phyloP scores from a whole-genome alignment of 2,329 filamentous ascomycete genomes.

The Fusarium circinatum region DNA sequence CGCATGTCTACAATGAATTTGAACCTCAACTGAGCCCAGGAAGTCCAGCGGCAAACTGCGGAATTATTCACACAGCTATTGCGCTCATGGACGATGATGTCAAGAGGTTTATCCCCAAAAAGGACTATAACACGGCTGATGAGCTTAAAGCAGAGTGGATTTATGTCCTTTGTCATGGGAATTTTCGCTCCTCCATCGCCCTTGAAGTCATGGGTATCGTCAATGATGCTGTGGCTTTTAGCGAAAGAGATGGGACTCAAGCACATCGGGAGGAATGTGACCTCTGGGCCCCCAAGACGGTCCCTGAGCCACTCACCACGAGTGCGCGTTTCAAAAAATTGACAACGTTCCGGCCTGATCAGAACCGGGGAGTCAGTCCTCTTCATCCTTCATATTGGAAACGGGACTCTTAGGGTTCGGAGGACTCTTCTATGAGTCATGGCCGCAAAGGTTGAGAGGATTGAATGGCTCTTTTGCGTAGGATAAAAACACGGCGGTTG shows the following conservation, averaged over 20 bases:
- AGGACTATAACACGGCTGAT: neutral
- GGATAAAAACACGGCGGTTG: too few relatives aligned
- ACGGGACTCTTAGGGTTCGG: neutral
- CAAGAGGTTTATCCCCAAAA: neutral
- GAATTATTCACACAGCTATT: neutral
- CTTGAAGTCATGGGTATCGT: conserved; percentile 12
- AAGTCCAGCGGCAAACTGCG: neutral
- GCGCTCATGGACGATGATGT: conserved; percentile 19
- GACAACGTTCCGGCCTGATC: neutral
- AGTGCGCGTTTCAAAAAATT: neutral
- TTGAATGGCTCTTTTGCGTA: neutral
- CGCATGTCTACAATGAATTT: conserved; percentile 8
- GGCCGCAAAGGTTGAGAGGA: neutral
- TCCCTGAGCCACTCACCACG: neutral
- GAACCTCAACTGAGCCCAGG: neutral
- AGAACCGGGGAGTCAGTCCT: neutral
- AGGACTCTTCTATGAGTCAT: neutral
- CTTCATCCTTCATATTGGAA: neutral
- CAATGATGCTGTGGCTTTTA: neutral
- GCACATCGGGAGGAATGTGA: conserved; percentile 22
- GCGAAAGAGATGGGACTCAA: neutral
- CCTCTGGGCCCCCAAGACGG: neutral
- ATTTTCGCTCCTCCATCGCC: neutral
- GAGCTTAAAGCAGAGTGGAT: conserved; percentile 19
- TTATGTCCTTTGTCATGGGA: neutral